A percentile compares a stretch with the other conserved stretches of the same genome.
Evolutionary conservation across 169 alveolate genomes (phyloP).

Genomic region (Plasmodium blacklocki): DNA sequence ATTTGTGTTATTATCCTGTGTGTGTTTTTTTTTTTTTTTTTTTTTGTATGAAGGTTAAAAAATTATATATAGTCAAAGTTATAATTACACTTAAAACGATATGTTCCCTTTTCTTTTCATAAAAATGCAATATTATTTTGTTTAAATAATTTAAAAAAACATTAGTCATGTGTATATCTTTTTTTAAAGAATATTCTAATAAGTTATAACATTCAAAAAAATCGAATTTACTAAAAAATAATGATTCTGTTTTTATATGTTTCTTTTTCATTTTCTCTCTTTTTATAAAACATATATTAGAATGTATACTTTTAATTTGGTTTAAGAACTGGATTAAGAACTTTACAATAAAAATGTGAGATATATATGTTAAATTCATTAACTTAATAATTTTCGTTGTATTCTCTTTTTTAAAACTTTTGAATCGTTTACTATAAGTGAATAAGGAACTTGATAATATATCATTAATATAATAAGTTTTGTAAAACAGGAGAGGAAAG

Average conservation of each 20-base stretch:
- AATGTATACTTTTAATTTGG: conserved; percentile 3
- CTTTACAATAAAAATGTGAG: conserved; percentile 41
- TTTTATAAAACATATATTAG: background rate
- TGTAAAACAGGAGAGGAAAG: conserved; percentile 45
- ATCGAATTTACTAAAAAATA: background rate
- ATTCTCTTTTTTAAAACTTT: conserved; percentile 51
- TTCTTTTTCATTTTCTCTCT: background rate
- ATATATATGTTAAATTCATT: conserved; percentile 61
- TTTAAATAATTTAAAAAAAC: conserved; percentile 59
- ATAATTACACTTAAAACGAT: conserved; percentile 40
- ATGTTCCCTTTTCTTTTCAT: conserved; percentile 69
- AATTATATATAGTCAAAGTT: conserved; percentile 59
- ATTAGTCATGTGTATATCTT: conserved; percentile 16
- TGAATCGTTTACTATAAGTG: conserved; percentile 22
- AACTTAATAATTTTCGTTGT: conserved; percentile 37
- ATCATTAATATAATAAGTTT: conserved; percentile 18
- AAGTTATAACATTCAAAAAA: conserved; percentile 20
- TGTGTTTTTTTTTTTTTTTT: background rate
- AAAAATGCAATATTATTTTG: conserved; percentile 30
- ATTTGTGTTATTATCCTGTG: no score
- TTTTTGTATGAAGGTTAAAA: conserved; percentile 11
- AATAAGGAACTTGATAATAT: conserved; percentile 45
- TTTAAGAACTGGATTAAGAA: conserved; percentile 15
- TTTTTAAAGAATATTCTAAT: conserved; percentile 26
- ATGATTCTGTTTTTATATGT: background rate